phyloP scores from a whole-genome alignment of 306 rosid genomes.

The Rosa multiflora region DNA sequence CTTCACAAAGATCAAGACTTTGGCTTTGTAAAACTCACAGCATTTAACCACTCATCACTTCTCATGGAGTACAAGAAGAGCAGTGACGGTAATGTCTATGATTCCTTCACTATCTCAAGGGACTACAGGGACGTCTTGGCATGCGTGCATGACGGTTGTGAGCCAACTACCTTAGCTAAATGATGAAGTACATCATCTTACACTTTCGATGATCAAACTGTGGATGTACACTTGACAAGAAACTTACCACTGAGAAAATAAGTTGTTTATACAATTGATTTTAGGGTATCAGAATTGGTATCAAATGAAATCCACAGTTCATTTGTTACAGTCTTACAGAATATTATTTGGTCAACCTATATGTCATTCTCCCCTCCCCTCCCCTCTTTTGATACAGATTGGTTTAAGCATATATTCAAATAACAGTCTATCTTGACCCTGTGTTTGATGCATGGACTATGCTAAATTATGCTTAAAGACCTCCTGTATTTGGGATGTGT shows the following conservation, averaged over 20 bases:
- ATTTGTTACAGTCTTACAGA: background rate
- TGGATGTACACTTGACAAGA: background rate
- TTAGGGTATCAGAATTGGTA: background rate
- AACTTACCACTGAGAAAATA: background rate
- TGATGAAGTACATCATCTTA: constrained; percentile 32
- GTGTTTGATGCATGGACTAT: background rate
- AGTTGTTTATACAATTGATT: background rate
- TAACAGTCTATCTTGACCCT: background rate
- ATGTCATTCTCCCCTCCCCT: background rate
- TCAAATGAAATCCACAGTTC: background rate
- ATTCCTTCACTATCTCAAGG: constrained; percentile 75
- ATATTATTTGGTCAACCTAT: background rate
- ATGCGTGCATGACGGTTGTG: constrained; percentile 74
- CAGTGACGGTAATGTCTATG: constrained; percentile 64
- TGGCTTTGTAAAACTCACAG: constrained; percentile 74
- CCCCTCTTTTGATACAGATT: background rate
- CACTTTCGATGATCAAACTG: background rate
- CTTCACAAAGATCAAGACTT: constrained; percentile 65
- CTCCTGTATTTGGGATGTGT: background rate
- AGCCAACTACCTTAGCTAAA: constrained; percentile 52
- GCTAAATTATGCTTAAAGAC: background rate
- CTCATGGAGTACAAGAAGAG: constrained; percentile 77
- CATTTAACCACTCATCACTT: constrained; percentile 68
- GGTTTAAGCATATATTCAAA: background rate
- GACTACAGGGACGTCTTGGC: constrained; percentile 79